Evolutionary conservation across 345 rosid genomes (phyloP), one percentile per base, ranked within the genome.

Genomic region (Eucalyptus regnans): DNA sequence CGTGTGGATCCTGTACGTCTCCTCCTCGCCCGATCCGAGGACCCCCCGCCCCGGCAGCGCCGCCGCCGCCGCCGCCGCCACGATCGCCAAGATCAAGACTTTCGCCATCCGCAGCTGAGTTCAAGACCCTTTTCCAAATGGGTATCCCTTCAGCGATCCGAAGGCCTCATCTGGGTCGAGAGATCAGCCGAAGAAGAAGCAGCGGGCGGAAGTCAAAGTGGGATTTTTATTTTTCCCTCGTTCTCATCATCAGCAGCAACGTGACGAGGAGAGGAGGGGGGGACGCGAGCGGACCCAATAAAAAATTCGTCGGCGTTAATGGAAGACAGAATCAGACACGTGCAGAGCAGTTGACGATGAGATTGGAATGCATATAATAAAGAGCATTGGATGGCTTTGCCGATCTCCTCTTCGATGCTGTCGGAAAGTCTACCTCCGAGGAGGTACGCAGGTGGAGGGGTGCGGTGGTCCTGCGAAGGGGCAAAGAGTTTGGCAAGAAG

Each of bases 1-100:
- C 66, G 99, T 97, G 86, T 98, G 99, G 93, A 97, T 94, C 97
- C 99, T 94, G 89, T 95, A 92, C 29, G 98, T 97, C 41, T 94
- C 94, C 89, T 93, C 84, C 88, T 81, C 88, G 86, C 87, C 90
- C 92, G 86, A 80, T 68, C 51, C 87, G 46, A 71, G 81, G 46
- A 5, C 13, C 2, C 44, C 81, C 48, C 15, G 83, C 23, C 5
- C 48, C 90, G 88, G 90, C 87, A 93, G 88, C 89, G 88, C 81
- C 89, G 89, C 41, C 79, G 60, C 87, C 86, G 50, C 81, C 90
- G 88, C 37, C 79, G 60, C 87, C 86, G 50, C 41, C 66, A 80
- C 41, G 84, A 79, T 86, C 50, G 68, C 46, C 86, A 90, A 87
- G 88, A 90, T 87, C 86, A 48, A 62, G 89, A 93, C 85, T 81